phyloP scores from a whole-genome alignment of 179 eudicot species.

The Sideroxylon spinosum region DNA sequence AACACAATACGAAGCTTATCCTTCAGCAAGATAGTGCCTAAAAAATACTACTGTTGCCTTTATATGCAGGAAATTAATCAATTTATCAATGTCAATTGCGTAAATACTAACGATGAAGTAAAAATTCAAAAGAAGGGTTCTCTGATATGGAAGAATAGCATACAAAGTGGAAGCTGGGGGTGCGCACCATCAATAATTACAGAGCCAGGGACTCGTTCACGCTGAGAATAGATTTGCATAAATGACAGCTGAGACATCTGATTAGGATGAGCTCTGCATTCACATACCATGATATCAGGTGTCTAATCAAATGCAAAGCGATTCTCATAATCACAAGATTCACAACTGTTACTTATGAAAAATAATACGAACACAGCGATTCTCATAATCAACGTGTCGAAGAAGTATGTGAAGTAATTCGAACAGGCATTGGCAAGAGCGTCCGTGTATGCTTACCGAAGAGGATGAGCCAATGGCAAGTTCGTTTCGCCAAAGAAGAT shows the following conservation, averaged over 20 bases:
- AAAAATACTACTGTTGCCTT: too few species aligned
- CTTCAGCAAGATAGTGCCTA: too few species aligned
- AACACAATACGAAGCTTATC: neutral
- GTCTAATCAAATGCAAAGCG: neutral
- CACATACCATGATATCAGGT: slow-evolving; percentile 18
- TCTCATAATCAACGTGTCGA: too few species aligned
- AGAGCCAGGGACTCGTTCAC: slow-evolving; percentile 70
- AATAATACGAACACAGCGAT: too few species aligned
- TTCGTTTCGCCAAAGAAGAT: slow-evolving; percentile 51
- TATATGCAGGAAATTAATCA: too few species aligned
- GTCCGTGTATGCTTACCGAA: slow-evolving; percentile 26
- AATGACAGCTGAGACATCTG: slow-evolving; percentile 49
- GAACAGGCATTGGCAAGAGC: too few species aligned
- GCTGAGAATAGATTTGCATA: slow-evolving; percentile 60
- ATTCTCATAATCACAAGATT: too few species aligned
- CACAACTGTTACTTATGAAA: too few species aligned
- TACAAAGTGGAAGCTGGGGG: neutral
- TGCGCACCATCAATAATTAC: slow-evolving; percentile 71
- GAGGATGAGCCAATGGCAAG: slow-evolving; percentile 50
- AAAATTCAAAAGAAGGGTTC: neutral
- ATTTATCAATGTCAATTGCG: too few species aligned
- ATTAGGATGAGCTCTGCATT: slow-evolving; percentile 42
- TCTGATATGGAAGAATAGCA: neutral
- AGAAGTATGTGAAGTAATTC: too few species aligned
- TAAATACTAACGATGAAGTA: too few species aligned